phyloP scores from a whole-genome alignment of 83 land plant genomes.

The Picea engelmannii region DNA sequence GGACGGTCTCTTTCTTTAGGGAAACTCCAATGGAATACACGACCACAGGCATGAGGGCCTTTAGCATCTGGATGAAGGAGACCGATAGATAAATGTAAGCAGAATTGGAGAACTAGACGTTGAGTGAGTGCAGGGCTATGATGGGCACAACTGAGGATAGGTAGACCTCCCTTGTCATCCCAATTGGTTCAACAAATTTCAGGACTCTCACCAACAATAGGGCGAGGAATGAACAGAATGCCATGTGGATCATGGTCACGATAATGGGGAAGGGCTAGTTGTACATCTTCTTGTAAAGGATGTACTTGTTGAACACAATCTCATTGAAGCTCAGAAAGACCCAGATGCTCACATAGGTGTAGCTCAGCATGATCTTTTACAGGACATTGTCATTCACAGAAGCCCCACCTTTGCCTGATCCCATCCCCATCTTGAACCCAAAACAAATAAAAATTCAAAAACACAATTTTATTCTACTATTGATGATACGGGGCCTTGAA shows the following conservation, averaged over 20 bases:
- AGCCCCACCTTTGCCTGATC: slow-evolving; percentile 35
- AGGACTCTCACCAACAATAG: slow-evolving; percentile 56
- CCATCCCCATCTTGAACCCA: too few relatives aligned
- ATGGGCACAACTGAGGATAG: slow-evolving; percentile 80
- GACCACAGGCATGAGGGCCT: slow-evolving; percentile 91
- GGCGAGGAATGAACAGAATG: slow-evolving; percentile 79
- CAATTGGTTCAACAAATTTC: slow-evolving; percentile 59
- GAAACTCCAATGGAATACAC: slow-evolving; percentile 73
- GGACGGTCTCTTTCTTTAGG: slow-evolving; percentile 57
- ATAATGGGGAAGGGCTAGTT: slow-evolving; percentile 86
- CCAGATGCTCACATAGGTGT: slow-evolving; percentile 75
- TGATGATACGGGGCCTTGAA: too few relatives aligned
- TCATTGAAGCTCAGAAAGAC: slow-evolving; percentile 82
- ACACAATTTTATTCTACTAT: too few relatives aligned
- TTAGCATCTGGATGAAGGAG: slow-evolving; percentile 91
- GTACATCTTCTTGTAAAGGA: slow-evolving; percentile 81
- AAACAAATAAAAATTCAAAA: too few relatives aligned
- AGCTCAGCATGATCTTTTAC: slow-evolving; percentile 64
- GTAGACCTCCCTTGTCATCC: slow-evolving; percentile 63
- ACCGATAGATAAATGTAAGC: slow-evolving; percentile 90
- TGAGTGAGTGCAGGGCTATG: slow-evolving; percentile 75
- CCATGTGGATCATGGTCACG: slow-evolving; percentile 90
- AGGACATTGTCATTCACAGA: slow-evolving; percentile 36
- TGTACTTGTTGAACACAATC: slow-evolving; percentile 90
- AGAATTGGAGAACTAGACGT: slow-evolving; percentile 87